phyloP scores from a whole-genome alignment of 1,284 basidiomycete genomes.

The Marasmius tenuissimus region DNA sequence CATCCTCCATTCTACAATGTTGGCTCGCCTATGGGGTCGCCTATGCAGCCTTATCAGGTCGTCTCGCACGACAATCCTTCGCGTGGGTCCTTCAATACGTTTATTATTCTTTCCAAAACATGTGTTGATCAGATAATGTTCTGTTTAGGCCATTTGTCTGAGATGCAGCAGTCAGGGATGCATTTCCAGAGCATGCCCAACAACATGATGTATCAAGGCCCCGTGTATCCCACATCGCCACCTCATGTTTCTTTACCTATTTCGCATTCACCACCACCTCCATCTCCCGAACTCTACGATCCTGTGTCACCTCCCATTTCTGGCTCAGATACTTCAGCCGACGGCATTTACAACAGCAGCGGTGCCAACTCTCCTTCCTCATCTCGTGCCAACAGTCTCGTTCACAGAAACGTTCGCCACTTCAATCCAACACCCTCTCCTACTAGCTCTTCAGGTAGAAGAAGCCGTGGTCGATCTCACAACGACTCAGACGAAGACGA shows the following conservation, averaged over 20 bases:
- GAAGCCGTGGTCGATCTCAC: slow-evolving; percentile 64
- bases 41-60: slow-evolving; percentile 39
- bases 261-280: slow-evolving; percentile 64
- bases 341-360: slow-evolving; percentile 78
- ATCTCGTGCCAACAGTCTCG: slow-evolving; percentile 69
- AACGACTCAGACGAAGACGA: slow-evolving; percentile 74
- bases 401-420: slow-evolving; percentile 64
- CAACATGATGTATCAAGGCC: slow-evolving; percentile 25
- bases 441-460: slow-evolving; percentile 67
- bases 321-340: slow-evolving; percentile 81
- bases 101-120: slow-evolving; percentile 13
- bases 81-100: slow-evolving; percentile 17
- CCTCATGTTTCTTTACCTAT: slow-evolving; percentile 53
- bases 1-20: slow-evolving; percentile 30
- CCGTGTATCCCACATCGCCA: slow-evolving; percentile 50
- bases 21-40: slow-evolving; percentile 30
- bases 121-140: slow-evolving; percentile 20
- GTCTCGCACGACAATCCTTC: slow-evolving; percentile 15
- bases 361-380: slow-evolving; percentile 73
- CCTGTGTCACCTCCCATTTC: slow-evolving; percentile 79
- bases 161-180: slow-evolving; percentile 21
- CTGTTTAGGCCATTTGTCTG: slow-evolving; percentile 14
- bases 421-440: slow-evolving; percentile 80
- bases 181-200: slow-evolving; percentile 13
- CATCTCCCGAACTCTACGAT: slow-evolving; percentile 77